A percentile compares a stretch with the other conserved stretches of the same genome.
These are phyloP conservation scores for Dothideomycetes sp. DNA, from an alignment of 2,329 filamentous ascomycete species.

Conservation along the genomic window DNA sequence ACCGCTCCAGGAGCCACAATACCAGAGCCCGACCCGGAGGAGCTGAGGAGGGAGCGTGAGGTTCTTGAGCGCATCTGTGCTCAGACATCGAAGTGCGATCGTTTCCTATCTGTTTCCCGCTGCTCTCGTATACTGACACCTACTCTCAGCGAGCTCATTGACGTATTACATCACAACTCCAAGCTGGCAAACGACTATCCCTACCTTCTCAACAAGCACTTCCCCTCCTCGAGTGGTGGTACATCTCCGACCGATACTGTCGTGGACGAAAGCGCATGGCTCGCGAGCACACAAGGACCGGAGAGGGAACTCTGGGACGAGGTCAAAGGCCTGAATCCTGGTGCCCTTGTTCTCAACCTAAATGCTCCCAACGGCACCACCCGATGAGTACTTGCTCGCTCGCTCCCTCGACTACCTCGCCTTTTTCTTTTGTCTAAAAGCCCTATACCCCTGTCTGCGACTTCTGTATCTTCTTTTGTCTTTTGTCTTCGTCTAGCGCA, in stretches of 20 bases:
- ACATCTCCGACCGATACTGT: slow-evolving; percentile 5
- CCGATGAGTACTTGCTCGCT: background rate
- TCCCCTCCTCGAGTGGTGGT: slow-evolving; percentile 17
- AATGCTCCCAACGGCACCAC: slow-evolving; percentile 3
- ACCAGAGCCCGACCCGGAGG: slow-evolving; percentile 39
- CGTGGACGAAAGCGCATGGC: slow-evolving; percentile 20
- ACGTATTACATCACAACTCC: slow-evolving; percentile 36
- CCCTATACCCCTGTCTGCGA: slow-evolving; percentile 12
- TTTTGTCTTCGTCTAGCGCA: background rate
- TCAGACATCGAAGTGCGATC: slow-evolving; percentile 37
- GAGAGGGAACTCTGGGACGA: slow-evolving; percentile 18
- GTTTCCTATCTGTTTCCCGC: background rate
- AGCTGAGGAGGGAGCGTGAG: slow-evolving; percentile 39
- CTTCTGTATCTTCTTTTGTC: slow-evolving; percentile 1
- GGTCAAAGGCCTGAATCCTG: slow-evolving; percentile 21
- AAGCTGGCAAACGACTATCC: slow-evolving; percentile 32
- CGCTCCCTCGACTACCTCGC: background rate
- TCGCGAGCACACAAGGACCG: slow-evolving; percentile 22
- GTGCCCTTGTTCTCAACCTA: slow-evolving; percentile 18
- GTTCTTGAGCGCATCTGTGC: slow-evolving; percentile 41
- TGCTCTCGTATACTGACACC: background rate
- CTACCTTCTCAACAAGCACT: slow-evolving; percentile 35
- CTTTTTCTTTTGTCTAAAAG: slow-evolving; percentile 7
- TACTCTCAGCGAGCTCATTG: slow-evolving; percentile 38
- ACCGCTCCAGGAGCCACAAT: slow-evolving; percentile 27